Conservation (phyloP, 768 basidiomycete genomes). For the Termitomyces sp. region DNA sequence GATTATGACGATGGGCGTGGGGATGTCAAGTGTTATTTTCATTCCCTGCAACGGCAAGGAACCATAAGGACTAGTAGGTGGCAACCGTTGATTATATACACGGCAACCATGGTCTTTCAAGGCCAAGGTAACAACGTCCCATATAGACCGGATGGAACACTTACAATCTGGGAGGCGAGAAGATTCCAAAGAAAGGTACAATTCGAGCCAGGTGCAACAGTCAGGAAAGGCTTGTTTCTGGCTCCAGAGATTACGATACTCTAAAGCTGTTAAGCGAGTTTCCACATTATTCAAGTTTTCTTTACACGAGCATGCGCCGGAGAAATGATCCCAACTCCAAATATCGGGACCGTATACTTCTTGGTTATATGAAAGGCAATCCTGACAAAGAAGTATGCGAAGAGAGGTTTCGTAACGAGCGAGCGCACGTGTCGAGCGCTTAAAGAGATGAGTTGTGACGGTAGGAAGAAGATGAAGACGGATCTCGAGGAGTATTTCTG, state of each 20-base stretch:
- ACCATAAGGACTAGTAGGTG: background rate
- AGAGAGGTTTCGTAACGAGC: constrained; percentile 34
- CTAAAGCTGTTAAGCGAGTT: constrained; percentile 1
- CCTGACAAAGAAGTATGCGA: constrained; percentile 38
- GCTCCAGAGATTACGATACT: constrained; percentile 3
- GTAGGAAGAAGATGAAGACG: constrained; percentile 40
- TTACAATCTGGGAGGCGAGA: constrained; percentile 11
- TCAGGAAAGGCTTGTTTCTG: constrained; percentile 30
- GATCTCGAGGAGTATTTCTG: constrained; percentile 49
- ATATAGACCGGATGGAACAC: constrained; percentile 27
- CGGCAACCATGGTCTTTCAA: constrained; percentile 42
- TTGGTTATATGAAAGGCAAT: constrained; percentile 46
- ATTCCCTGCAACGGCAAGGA: constrained; percentile 11
- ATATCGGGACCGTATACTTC: constrained; percentile 50
- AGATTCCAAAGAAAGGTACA: constrained; percentile 38
- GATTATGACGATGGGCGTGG: constrained; percentile 16
- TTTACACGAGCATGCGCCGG: constrained; percentile 43
- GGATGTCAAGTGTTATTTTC: constrained; percentile 6
- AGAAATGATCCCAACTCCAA: constrained; percentile 50
- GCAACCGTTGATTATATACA: constrained; percentile 15
- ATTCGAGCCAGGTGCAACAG: constrained; percentile 41
- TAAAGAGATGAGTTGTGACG: constrained; percentile 36
- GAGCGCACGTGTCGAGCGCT: constrained; percentile 38
- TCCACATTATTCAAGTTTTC: constrained; percentile 7
- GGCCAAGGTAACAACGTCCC: constrained; percentile 35